Conservation (phyloP, 805 yeast genomes). For the Yamadazyma philogaea region DNA sequence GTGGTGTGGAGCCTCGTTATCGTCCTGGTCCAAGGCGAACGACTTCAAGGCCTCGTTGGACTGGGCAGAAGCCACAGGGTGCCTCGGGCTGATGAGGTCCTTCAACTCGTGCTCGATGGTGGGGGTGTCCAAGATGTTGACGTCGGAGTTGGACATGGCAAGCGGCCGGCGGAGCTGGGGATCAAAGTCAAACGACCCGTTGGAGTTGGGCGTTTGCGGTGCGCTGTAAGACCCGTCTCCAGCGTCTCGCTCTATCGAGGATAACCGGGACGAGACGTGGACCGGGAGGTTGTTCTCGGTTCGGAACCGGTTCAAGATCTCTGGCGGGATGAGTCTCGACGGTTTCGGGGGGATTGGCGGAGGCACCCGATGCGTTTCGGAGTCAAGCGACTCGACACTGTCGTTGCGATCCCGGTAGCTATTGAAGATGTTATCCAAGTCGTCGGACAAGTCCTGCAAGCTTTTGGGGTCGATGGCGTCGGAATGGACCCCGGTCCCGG, state of each 20-base stretch:
- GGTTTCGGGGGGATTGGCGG: conserved; percentile 6
- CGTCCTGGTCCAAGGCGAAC: conserved; percentile 8
- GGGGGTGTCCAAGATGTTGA: conserved; percentile 35
- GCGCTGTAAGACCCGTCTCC: conserved; percentile 20
- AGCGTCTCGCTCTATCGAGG: conserved; percentile 19
- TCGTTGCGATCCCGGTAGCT: conserved; percentile 16
- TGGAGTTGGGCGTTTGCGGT: conserved; percentile 30
- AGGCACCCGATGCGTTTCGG: conserved; percentile 19
- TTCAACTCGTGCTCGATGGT: conserved; percentile 21
- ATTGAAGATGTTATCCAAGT: conserved; percentile 26
- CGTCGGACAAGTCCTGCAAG: conserved; percentile 16
- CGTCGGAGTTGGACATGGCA: conserved; percentile 32
- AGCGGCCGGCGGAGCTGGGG: conserved; percentile 17
- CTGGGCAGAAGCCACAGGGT: conserved; percentile 3
- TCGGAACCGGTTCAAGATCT: conserved; percentile 1
- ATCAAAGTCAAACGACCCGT: conserved; percentile 31
- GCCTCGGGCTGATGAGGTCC: conserved; percentile 16
- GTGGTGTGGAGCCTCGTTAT: too few relatives aligned
- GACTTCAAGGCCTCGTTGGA: conserved; percentile 15
- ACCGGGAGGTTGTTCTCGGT: conserved; percentile 12
- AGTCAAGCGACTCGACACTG: conserved; percentile 29
- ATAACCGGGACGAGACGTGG: conserved; percentile 25
- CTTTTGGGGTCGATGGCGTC: conserved; percentile 1
- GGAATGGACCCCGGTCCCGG: too few relatives aligned
- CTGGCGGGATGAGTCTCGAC: conserved; percentile 11